These are phyloP conservation scores for Ambrosia artemisiifolia DNA, from an alignment of 129 eudicot genomes.

Conservation along the genomic window DNA sequence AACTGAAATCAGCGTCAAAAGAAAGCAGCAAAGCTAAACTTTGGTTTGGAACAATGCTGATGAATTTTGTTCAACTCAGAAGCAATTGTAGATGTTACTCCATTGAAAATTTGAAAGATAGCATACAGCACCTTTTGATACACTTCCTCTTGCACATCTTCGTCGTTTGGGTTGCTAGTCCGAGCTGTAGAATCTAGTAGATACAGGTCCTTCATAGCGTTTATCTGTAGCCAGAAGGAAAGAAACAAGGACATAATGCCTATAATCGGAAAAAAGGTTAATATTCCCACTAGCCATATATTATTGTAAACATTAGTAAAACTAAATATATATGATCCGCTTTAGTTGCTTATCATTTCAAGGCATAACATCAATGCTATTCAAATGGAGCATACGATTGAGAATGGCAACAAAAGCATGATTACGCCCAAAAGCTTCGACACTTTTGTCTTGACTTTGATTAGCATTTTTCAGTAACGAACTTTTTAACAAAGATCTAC, in stretches of 20 bases:
- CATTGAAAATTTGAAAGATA: constrained; percentile 6
- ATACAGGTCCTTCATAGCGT: constrained; percentile 78
- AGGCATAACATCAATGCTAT: background rate
- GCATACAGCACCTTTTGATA: constrained; percentile 76
- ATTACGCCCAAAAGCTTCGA: too few species aligned
- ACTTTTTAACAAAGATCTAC: too few species aligned
- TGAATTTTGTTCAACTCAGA: constrained; percentile 1
- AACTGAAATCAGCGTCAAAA: too few species aligned
- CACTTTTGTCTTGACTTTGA: background rate
- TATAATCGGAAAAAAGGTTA: too few species aligned
- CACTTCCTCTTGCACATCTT: constrained; percentile 95
- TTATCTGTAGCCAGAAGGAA: constrained; percentile 51
- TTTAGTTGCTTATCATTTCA: background rate
- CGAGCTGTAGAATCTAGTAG: constrained; percentile 47
- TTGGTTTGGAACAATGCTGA: background rate
- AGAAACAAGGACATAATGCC: too few species aligned
- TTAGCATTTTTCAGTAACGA: background rate
- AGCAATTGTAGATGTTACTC: background rate
- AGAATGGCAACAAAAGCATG: too few species aligned
- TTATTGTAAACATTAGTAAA: too few species aligned
- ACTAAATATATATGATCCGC: too few species aligned
- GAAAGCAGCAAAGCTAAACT: too few species aligned
- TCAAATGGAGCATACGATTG: background rate
- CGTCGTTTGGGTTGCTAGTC: constrained; percentile 61
- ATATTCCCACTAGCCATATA: too few species aligned